These are phyloP conservation scores for Cryptococcus sp. DNA, from an alignment of 1,284 basidiomycete genomes.

Conservation along the genomic window DNA sequence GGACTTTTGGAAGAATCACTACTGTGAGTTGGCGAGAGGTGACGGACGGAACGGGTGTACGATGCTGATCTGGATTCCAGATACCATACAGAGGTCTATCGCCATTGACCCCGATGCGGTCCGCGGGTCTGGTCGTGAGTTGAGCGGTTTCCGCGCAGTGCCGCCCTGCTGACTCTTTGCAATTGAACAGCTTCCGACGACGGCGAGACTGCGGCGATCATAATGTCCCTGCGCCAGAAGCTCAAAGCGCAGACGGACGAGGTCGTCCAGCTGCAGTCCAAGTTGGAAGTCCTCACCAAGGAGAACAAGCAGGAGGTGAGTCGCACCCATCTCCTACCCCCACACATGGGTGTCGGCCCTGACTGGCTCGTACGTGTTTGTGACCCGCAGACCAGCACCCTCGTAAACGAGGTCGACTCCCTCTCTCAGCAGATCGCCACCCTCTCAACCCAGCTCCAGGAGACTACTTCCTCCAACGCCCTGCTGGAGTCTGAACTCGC, in stretches of 20 bases:
- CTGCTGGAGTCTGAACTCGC: conserved; percentile 28
- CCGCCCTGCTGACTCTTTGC: not conserved
- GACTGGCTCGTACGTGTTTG: not conserved
- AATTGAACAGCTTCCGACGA: conserved; percentile 58
- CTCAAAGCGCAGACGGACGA: conserved; percentile 75
- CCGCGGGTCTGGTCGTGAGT: conserved; percentile 43
- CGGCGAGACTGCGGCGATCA: conserved; percentile 71
- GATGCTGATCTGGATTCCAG: conserved; percentile 27
- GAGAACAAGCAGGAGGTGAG: conserved; percentile 53
- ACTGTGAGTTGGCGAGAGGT: conserved; percentile 60
- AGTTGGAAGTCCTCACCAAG: conserved; percentile 32
- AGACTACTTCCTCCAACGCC: conserved; percentile 15
- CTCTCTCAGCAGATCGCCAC: conserved; percentile 43
- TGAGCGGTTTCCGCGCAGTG: too few relatives aligned
- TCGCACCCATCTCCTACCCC: not conserved
- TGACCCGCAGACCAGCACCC: conserved; percentile 39
- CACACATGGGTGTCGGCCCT: not conserved
- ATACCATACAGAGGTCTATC: conserved; percentile 56
- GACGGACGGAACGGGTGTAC: not conserved
- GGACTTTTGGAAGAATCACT: conserved; percentile 99
- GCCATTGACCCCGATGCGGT: conserved; percentile 54
- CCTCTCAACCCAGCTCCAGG: conserved; percentile 27
- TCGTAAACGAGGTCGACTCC: conserved; percentile 51
- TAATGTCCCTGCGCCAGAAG: conserved; percentile 73
- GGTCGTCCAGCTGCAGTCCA: conserved; percentile 47